These are phyloP conservation scores for Hypoxylon fuscum DNA, from an alignment of 495 filamentous ascomycete species.

Conservation along the genomic window DNA sequence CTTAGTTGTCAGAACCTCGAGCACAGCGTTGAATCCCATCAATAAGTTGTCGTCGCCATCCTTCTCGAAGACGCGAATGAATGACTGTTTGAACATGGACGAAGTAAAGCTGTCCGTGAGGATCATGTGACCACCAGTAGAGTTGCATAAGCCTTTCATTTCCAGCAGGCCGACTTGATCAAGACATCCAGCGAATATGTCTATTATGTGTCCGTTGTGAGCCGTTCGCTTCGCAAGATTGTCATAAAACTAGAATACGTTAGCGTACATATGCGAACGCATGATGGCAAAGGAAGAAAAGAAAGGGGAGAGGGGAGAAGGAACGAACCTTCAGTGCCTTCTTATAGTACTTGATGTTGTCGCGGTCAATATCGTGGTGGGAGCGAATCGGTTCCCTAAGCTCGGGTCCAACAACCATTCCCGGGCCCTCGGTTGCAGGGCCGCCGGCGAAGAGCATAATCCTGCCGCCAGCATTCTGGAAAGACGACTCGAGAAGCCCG, in stretches of 20 bases:
- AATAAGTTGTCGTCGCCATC: constrained; percentile 92
- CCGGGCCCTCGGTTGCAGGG: constrained; percentile 94
- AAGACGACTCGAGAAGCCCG: constrained; percentile 90
- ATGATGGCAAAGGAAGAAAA: constrained; percentile 7
- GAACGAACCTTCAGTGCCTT: constrained; percentile 89
- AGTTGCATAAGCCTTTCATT: constrained; percentile 98
- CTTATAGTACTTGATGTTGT: constrained; percentile 99
- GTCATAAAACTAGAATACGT: constrained; percentile 85
- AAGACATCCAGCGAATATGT: constrained; percentile 97
- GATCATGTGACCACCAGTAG: constrained; percentile 97
- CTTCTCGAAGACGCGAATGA: constrained; percentile 96
- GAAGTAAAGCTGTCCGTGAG: constrained; percentile 98
- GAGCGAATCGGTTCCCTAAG: constrained; percentile 96
- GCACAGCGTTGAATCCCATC: constrained; percentile 98
- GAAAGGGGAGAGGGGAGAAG: background rate
- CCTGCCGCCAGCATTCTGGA: constrained; percentile 92
- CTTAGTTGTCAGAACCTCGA: constrained; percentile 97
- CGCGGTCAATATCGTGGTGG: constrained; percentile 98
- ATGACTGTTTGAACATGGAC: constrained; percentile 99
- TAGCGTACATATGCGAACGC: constrained; percentile 18
- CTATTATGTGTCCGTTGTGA: constrained; percentile 96
- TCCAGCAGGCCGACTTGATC: constrained; percentile 98
- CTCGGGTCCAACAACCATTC: constrained; percentile 97
- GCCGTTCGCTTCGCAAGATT: constrained; percentile 94
- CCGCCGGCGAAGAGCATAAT: constrained; percentile 99